Percentiles rank a stretch among this genome's conserved stretches.
phyloP scores from a whole-genome alignment of 1,139 yeast species.

The Yamadazyma jaroonii region DNA sequence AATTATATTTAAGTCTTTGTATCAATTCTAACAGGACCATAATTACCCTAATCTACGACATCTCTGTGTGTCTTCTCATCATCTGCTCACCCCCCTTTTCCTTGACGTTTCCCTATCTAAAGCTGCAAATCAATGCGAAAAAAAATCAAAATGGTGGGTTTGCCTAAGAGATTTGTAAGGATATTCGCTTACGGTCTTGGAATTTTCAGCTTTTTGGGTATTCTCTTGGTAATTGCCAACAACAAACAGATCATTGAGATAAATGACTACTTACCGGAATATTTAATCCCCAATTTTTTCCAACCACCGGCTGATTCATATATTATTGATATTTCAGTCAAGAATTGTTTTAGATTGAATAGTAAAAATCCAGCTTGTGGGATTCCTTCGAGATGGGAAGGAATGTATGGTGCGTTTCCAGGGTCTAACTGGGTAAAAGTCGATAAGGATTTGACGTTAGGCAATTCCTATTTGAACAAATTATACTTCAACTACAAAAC shows the following conservation, averaged over 20 bases:
- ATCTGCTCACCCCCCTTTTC: too few relatives aligned
- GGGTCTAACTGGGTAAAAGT: conserved; percentile 30
- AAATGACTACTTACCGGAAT: conserved; percentile 27
- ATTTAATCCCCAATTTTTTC: conserved; percentile 36
- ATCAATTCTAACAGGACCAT: too few relatives aligned
- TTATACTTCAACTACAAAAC: conserved; percentile 33
- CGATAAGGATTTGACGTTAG: conserved; percentile 38
- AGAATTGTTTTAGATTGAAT: conserved; percentile 27
- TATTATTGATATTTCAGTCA: conserved; percentile 35
- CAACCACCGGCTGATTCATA: conserved; percentile 39
- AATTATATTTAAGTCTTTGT: too few relatives aligned
- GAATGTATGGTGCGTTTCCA: conserved; percentile 24
- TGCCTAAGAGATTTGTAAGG: conserved; percentile 26
- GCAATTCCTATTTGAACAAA: conserved; percentile 29
- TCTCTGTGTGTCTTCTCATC: too few relatives aligned
- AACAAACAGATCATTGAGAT: conserved; percentile 28
- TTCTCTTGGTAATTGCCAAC: conserved; percentile 31
- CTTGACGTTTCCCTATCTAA: too few relatives aligned
- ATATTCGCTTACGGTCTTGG: conserved; percentile 20
- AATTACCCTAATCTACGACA: too few relatives aligned
- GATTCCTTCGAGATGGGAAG: conserved; percentile 24
- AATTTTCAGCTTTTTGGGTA: conserved; percentile 17
- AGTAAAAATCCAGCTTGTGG: conserved; percentile 30
- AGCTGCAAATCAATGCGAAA: too few relatives aligned
- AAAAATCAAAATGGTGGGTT: conserved; percentile 16